Evolutionary conservation across 768 basidiomycete genomes (phyloP), one percentile per base, ranked within the genome.

Genomic region (Multifurca ochricompacta): DNA sequence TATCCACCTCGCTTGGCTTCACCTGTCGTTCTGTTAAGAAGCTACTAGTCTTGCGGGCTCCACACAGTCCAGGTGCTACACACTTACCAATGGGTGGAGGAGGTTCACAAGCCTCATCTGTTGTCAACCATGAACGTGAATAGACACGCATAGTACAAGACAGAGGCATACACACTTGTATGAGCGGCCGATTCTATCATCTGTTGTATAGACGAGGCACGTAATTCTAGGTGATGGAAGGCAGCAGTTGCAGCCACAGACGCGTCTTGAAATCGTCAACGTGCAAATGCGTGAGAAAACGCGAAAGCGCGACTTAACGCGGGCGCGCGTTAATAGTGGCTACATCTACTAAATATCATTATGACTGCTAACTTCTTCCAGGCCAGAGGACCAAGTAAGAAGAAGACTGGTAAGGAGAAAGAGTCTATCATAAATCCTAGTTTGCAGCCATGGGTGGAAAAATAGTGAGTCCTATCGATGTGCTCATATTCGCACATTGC

Each of bases 371-470:
- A 66, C 53, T 88, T 89, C 74, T 87, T 89, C 67, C 70, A 43
- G 55, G 71, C 28, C 63, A 69, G 59, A 75, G 49, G 56, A 30
- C 32, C 51, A 10, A 52, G 43, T 14, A 62, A 65, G 37, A 58
- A 66, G 31, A 52, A 47, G 27, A 34, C 55, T 16, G 52, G 51
- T 19, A 60, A 66, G 46, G 56, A 65, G 19, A 67, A 69, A 19
- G 70, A 70, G 41, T 67, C 66, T 19, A 39, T 59, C 1, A 69
- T 75, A 9, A 81, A 82, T 52, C 81, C 81, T 11, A 74, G 73
- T 19, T 67, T 81, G 35, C 90, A 92, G 65, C 92, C 96, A 58
- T 99, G 96, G 96, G 93, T 99, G 0, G 96, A 99, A 72, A 97
- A 97, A 80, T 99, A 98, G 93, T 94, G 37, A 46, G 81, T 71